These are phyloP conservation scores for Conoideocrella luteorostrata DNA, from an alignment of 2,329 filamentous ascomycete species.

Conservation along the genomic window DNA sequence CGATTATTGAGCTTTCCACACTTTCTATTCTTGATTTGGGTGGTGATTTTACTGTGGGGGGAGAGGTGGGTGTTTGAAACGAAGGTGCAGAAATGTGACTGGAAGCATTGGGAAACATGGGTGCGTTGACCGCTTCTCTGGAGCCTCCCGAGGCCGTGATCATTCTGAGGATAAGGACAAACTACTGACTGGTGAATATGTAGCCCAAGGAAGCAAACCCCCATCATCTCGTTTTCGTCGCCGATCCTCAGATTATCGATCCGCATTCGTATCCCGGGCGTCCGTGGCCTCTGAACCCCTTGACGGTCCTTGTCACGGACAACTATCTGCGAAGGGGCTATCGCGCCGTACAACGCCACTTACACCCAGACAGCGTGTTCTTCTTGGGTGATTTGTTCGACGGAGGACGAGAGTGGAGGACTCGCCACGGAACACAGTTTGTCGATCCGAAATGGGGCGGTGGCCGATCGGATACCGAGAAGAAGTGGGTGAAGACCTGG, in stretches of 20 bases:
- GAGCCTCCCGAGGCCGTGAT: no score
- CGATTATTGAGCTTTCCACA: slow-evolving; percentile 59
- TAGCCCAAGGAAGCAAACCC: slow-evolving; percentile 73
- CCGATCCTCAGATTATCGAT: slow-evolving; percentile 88
- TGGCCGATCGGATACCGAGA: slow-evolving; percentile 44
- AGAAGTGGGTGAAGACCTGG: slow-evolving; percentile 55
- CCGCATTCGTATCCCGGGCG: slow-evolving; percentile 91
- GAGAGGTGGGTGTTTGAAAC: slow-evolving; percentile 73
- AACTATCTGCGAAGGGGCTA: slow-evolving; percentile 84
- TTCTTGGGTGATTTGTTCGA: slow-evolving; percentile 96
- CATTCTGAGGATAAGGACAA: slow-evolving; percentile 3
- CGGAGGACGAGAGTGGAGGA: slow-evolving; percentile 91
- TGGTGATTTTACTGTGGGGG: slow-evolving; percentile 73
- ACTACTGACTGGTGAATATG: neutral
- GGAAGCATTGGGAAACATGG: slow-evolving; percentile 91
- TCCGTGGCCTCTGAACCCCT: slow-evolving; percentile 49
- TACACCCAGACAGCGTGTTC: slow-evolving; percentile 81
- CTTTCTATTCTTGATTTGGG: slow-evolving; percentile 65
- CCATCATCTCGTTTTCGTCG: slow-evolving; percentile 77
- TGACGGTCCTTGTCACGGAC: slow-evolving; percentile 65
- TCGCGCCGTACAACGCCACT: slow-evolving; percentile 62
- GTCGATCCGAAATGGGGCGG: slow-evolving; percentile 53
- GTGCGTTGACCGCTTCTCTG: no score
- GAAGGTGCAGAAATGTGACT: slow-evolving; percentile 66
- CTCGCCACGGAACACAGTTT: slow-evolving; percentile 49